Base-by-base conservation (phyloP, 768 basidiomycete genomes). In the Lactarius quietus region DNA sequence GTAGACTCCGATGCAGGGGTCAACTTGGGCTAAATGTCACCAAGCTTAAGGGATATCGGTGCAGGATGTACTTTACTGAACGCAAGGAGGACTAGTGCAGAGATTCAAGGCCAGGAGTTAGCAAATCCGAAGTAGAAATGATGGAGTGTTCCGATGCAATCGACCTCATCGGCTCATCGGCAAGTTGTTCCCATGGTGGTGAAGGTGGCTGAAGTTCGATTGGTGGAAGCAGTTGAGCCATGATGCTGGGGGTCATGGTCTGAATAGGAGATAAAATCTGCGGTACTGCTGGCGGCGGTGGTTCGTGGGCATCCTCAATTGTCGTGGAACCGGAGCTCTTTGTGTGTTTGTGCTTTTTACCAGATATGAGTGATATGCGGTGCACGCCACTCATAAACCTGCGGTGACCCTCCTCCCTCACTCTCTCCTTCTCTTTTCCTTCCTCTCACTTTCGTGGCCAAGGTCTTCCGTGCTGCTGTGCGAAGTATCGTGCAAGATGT, bases 351-450 rank as follows among this genome's bases (percentile, higher is more conserved):
- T 89, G 87, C 68, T 79, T 78, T 69, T 73, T 71, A 69, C 69
- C 64, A 26, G 83, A 77, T 7, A 81, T 82, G 2, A 89, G 77
- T 62, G 86, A 88, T 51, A 90, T 84, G 56, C 84, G 77, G 48
- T 88, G 80, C 23, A 89, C 82, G 18, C 83, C 83, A 12, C 85
- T 84, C 80, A 88, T 84, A 70, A 90, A 82, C 1, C 76, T 64
- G 65, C 86, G 65, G 61, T 78, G 72, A 71, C 78, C 73, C 64
- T 73, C 80, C 45, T 70, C 69, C 39, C 70, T 72, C 26, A 76
- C 63, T 51, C 67, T 64, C 54, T 74, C 75, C 66, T 76, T 75
- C 57, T 75, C 73, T 41, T 57, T 63, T 20, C 28, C 62, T 63
- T 62, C 20, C 52, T 57, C 39, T 48, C 36, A 18, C 31, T 36